These are phyloP conservation scores for Populus nigra DNA, from an alignment of 345 rosid species.

Conservation along the genomic window DNA sequence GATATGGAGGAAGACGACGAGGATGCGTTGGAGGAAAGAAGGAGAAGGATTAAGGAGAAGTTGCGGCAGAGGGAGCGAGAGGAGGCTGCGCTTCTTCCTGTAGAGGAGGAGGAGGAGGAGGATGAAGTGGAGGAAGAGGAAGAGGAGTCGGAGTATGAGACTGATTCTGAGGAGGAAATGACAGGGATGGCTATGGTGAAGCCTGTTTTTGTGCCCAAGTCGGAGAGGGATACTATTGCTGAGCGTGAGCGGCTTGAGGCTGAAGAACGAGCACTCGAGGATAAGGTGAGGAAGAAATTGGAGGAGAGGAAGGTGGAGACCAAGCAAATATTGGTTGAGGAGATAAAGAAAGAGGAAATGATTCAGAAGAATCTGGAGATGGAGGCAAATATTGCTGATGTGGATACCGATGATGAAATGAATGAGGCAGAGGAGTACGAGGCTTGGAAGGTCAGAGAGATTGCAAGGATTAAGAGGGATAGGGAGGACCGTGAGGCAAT, in stretches of 20 bases:
- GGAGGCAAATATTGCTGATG: constrained; percentile 63
- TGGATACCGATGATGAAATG: constrained; percentile 74
- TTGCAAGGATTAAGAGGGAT: constrained; percentile 68
- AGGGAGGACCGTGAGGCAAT: constrained; percentile 64
- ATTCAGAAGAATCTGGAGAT: constrained; percentile 58
- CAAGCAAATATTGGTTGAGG: constrained; percentile 63
- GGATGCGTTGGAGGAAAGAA: constrained; percentile 54
- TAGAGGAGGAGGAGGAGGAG: constrained; percentile 64
- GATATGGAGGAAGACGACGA: constrained; percentile 66
- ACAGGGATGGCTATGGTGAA: constrained; percentile 59
- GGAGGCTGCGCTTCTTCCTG: constrained; percentile 49
- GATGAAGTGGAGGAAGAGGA: constrained; percentile 55
- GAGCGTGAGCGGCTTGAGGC: constrained; percentile 69
- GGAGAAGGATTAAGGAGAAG: constrained; percentile 53
- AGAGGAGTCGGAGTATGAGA: constrained; percentile 70
- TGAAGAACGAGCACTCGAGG: constrained; percentile 61
- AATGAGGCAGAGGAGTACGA: constrained; percentile 80
- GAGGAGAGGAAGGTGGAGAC: constrained; percentile 62
- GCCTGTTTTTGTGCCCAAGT: constrained; percentile 66
- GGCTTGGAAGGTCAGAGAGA: constrained; percentile 83
- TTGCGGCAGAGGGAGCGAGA: constrained; percentile 51
- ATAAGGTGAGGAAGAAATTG: constrained; percentile 54
- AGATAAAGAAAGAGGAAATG: constrained; percentile 60
- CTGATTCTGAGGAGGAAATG: constrained; percentile 67
- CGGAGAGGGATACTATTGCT: constrained; percentile 68